Percentiles rank a stretch among this genome's conserved stretches.
Evolutionary conservation across 2,329 filamentous ascomycete genomes (phyloP).

Genomic region (Penicillium aurantiogriseum): DNA sequence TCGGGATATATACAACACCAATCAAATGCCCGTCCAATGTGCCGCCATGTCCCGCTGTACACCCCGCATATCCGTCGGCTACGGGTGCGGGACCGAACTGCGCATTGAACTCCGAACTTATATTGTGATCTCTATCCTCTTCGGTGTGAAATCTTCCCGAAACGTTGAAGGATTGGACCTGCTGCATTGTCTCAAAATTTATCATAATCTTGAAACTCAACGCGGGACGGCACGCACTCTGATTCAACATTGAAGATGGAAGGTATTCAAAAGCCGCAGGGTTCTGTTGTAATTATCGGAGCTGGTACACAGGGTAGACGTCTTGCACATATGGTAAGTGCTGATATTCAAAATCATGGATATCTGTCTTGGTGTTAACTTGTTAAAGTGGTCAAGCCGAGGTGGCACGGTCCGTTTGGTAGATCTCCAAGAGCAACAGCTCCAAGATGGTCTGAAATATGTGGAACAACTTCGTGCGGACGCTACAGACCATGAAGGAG

Average conservation of each 20-base stretch:
- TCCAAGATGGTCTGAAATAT: constrained; percentile 27
- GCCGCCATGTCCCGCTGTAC: not conserved
- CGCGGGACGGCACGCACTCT: too few relatives aligned
- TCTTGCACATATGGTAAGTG: constrained; percentile 39
- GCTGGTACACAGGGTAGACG: constrained; percentile 38
- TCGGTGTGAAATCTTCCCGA: not conserved
- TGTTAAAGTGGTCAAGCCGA: constrained; percentile 34
- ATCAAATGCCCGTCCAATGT: not conserved
- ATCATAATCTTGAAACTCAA: not conserved
- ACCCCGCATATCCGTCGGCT: not conserved
- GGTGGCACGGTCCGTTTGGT: constrained; percentile 34
- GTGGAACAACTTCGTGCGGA: constrained; percentile 29
- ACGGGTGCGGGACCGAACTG: not conserved
- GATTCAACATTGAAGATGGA: not conserved
- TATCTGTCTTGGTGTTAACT: not conserved
- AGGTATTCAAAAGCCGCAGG: not conserved
- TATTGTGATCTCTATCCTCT: not conserved
- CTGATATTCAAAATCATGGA: not conserved
- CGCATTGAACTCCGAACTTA: not conserved
- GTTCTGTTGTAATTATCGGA: constrained; percentile 22
- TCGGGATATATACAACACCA: not conserved
- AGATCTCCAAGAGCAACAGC: constrained; percentile 30
- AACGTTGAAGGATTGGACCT: not conserved
- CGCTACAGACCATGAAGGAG: constrained; percentile 1
- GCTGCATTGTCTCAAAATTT: not conserved